Base-by-base conservation (phyloP, 164 flowering plant genomes). In the Dillenia suffruticosa region DNA sequence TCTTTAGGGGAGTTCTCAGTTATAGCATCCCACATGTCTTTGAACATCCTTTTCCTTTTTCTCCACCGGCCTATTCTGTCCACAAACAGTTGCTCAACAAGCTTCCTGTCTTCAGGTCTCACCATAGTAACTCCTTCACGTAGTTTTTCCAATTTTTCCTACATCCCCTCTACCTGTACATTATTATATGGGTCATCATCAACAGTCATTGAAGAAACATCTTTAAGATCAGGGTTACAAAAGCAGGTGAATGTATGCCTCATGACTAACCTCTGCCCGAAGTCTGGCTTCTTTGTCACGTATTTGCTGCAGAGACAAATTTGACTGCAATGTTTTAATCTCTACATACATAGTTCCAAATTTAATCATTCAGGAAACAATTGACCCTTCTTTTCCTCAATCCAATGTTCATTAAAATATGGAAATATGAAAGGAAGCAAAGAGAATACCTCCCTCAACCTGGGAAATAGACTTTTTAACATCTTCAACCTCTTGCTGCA, bases 1-100 rank as follows among this genome's bases (percentile, higher is more conserved):
- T 87, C 79, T 77, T 84, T 92, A 10, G 96, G 85, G 17, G 84
- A 84, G 69, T 86, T 89, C 76, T 89, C 96, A 32, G 92, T 92
- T 64, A 89, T 77, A 15, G 88, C 59, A 58, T 70, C 72, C 40
- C 19, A 48, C 10, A 43, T 64, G 73, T 51, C 61, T 54, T 14
- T 58, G 76, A 83, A 89, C 85, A 92, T 89, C 73, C 96, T 81
- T 70, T 87, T 92, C 46, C 97, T 94, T 73, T 57, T 81, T 78
- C 92, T 88, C 99, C 99, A 95, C 50, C 85, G 96, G 66, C 68
- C 83, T 19, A 88, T 71, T 59, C 43, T 70, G 43, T 70, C 66
- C 15, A 68, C 63, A 32, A 32, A 32, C 40, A 32, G 5, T 32
- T 32, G 40, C 40, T 32, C 40, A 32, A 32, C 40, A 32, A 4